These are phyloP conservation scores for Petunia secreta DNA, from an alignment of 257 asterid species.

Conservation along the genomic window DNA sequence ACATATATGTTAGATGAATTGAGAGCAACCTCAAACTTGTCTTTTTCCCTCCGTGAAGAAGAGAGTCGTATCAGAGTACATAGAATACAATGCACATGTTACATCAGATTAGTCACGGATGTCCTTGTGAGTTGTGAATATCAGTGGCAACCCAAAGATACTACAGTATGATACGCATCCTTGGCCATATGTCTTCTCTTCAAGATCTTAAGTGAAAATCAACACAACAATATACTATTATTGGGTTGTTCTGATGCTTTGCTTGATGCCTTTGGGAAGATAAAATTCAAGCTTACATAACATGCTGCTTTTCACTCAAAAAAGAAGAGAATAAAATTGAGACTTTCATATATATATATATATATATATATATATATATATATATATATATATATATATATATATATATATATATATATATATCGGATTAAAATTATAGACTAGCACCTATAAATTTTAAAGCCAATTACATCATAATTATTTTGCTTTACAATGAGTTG, in stretches of 20 bases:
- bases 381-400: too few relatives aligned
- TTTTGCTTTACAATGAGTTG: too few relatives aligned
- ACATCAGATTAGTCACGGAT: conserved; percentile 7
- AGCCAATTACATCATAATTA: too few relatives aligned
- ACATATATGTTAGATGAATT: background rate
- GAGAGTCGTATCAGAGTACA: background rate
- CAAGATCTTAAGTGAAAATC: background rate
- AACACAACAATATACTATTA: background rate
- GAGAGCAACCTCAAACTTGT: background rate
- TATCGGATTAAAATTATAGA: too few relatives aligned
- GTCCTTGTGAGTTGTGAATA: background rate
- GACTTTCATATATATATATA: too few relatives aligned
- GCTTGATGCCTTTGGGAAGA: background rate
- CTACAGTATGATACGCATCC: too few relatives aligned
- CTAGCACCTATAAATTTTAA: too few relatives aligned
- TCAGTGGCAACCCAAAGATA: background rate
- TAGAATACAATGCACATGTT: background rate
- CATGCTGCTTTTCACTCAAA: too few relatives aligned
- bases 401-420: too few relatives aligned
- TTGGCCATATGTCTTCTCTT: background rate
- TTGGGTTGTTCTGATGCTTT: background rate
- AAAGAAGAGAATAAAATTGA: too few relatives aligned
- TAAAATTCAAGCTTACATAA: too few relatives aligned
- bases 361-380: too few relatives aligned
- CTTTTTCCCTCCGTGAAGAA: background rate